These are phyloP conservation scores for Heritiera fomes DNA, from an alignment of 345 rosid genomes.

Conservation along the genomic window DNA sequence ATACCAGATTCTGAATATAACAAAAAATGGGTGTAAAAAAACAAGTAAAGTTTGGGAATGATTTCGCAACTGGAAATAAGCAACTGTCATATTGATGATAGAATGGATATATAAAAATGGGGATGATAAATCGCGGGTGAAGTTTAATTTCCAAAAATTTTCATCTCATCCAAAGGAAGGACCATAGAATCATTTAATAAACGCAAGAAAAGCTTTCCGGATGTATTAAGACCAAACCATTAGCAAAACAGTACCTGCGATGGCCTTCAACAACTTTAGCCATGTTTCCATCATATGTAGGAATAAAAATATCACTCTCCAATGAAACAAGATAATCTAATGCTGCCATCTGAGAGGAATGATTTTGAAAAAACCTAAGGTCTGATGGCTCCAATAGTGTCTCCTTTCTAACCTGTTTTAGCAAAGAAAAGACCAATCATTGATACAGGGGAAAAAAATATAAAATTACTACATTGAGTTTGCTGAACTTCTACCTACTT, in stretches of 20 bases:
- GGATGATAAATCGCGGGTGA: slow-evolving; percentile 9
- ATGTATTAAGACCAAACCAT: background rate
- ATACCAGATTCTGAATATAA: background rate
- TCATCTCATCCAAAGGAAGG: slow-evolving; percentile 19
- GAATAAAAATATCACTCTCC: slow-evolving; percentile 94
- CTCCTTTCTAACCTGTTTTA: slow-evolving; percentile 81
- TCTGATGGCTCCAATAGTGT: slow-evolving; percentile 69
- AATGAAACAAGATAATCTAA: slow-evolving; percentile 90
- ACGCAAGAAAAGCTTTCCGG: background rate
- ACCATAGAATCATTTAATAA: background rate
- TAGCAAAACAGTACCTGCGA: slow-evolving; percentile 58
- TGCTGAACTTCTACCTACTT: slow-evolving; percentile 30
- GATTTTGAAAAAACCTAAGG: slow-evolving; percentile 73
- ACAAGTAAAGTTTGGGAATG: background rate
- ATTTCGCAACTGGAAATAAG: slow-evolving; percentile 22
- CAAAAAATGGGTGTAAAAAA: background rate
- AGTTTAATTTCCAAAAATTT: slow-evolving; percentile 21
- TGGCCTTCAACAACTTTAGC: slow-evolving; percentile 99
- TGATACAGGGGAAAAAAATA: background rate
- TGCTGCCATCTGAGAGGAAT: slow-evolving; percentile 92
- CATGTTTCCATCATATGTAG: slow-evolving; percentile 99
- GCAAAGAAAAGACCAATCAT: background rate
- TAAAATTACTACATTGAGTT: background rate
- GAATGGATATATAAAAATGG: slow-evolving; percentile 2
- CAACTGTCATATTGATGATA: slow-evolving; percentile 8